These are phyloP conservation scores for Dothidotthia symphoricarpi DNA, from an alignment of 2,329 filamentous ascomycete genomes.

Conservation along the genomic window DNA sequence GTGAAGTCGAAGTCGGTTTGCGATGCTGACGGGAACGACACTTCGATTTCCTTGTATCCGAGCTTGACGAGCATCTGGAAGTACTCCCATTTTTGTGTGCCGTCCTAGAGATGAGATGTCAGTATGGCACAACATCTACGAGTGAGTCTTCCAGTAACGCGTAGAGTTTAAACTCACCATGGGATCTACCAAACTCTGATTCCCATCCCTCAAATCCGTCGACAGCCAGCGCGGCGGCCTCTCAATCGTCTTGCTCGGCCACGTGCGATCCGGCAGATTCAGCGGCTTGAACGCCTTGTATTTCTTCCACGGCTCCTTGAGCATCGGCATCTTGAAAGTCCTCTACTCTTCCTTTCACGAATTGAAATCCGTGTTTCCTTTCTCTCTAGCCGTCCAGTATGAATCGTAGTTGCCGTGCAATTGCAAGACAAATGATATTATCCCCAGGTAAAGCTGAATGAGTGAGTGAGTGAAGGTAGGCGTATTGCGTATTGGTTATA, in stretches of 20 bases:
- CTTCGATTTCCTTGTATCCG: slow-evolving; percentile 97
- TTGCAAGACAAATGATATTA: too few relatives aligned
- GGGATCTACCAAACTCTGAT: slow-evolving; percentile 88
- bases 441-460: too few relatives aligned
- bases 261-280: slow-evolving; percentile 70
- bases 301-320: slow-evolving; percentile 73
- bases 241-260: slow-evolving; percentile 78
- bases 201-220: slow-evolving; percentile 86
- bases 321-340: slow-evolving; percentile 48
- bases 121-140: too few relatives aligned
- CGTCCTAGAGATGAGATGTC: too few relatives aligned
- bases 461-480: too few relatives aligned
- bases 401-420: too few relatives aligned
- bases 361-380: too few relatives aligned
- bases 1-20: slow-evolving; percentile 97
- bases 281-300: slow-evolving; percentile 69
- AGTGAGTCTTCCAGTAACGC: too few relatives aligned
- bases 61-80: slow-evolving; percentile 91
- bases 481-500: too few relatives aligned
- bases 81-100: slow-evolving; percentile 91
- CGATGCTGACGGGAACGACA: slow-evolving; percentile 91
- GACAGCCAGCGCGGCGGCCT: slow-evolving; percentile 89
- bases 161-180: slow-evolving; percentile 62
- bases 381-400: too few relatives aligned
- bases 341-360: not conserved